Evolutionary conservation across 306 rosid species (phyloP).

Genomic region (Cercis canadensis): DNA sequence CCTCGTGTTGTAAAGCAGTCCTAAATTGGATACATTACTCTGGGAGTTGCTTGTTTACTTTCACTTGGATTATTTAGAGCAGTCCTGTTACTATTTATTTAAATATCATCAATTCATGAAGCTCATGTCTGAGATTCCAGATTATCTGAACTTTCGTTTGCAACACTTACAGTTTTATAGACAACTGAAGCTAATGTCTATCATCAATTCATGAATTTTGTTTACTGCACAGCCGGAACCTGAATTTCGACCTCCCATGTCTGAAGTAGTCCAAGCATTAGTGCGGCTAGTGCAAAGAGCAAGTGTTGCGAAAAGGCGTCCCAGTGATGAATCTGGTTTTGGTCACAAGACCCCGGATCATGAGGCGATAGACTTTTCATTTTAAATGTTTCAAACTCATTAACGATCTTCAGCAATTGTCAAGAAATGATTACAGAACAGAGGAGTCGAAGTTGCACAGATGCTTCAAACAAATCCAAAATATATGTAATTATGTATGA

Average conservation of each 20-base stretch:
- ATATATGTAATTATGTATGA: slow-evolving; percentile 53
- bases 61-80: no score
- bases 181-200: background rate
- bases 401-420: slow-evolving; percentile 36
- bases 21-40: no score
- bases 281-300: slow-evolving; percentile 90
- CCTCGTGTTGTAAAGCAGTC: no score
- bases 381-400: slow-evolving; percentile 45
- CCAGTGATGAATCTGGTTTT: slow-evolving; percentile 86
- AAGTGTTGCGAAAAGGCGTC: slow-evolving; percentile 80
- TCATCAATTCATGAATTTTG: background rate
- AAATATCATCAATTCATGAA: no score
- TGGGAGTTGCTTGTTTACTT: no score
- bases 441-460: slow-evolving; percentile 36
- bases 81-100: no score
- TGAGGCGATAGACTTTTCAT: slow-evolving; percentile 70
- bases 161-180: no score
- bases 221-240: slow-evolving; percentile 73
- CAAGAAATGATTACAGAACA: slow-evolving; percentile 34
- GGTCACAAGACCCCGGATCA: slow-evolving; percentile 81
- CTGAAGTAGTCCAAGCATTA: slow-evolving; percentile 96
- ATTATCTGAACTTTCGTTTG: no score
- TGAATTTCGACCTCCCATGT: slow-evolving; percentile 97
- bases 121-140: no score
- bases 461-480: slow-evolving; percentile 31